A percentile compares a stretch with the other conserved stretches of the same genome.
Conservation (phyloP, 768 basidiomycete species). For the Rhodotorula toruloides region DNA sequence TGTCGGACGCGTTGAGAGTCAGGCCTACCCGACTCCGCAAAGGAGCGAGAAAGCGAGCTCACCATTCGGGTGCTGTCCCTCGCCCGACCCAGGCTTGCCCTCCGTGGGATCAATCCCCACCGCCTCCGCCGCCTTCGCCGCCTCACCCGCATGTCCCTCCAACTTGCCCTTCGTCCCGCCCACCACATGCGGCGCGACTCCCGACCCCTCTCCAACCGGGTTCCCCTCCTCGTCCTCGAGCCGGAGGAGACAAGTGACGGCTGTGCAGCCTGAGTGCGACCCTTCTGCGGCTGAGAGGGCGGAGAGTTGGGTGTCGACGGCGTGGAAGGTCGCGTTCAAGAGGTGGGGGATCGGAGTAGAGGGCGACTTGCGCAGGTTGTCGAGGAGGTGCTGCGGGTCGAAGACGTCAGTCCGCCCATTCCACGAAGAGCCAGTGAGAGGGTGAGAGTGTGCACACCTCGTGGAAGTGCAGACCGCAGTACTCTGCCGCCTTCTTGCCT, state of each 20-base stretch:
- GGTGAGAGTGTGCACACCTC: slow-evolving; percentile 53
- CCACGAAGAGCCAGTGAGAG: no score
- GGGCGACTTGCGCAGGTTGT: slow-evolving; percentile 57
- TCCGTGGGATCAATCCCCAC: slow-evolving; percentile 19
- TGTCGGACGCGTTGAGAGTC: neutral
- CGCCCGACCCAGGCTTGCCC: slow-evolving; percentile 8
- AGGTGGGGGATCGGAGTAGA: slow-evolving; percentile 69
- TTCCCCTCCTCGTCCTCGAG: slow-evolving; percentile 71
- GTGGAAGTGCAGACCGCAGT: slow-evolving; percentile 96
- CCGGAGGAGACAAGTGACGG: slow-evolving; percentile 89
- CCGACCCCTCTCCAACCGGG: slow-evolving; percentile 24
- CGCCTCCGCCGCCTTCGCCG: slow-evolving; percentile 13
- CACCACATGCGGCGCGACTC: slow-evolving; percentile 15
- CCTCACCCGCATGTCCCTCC: slow-evolving; percentile 11
- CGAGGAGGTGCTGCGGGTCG: slow-evolving; percentile 57
- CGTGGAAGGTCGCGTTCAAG: slow-evolving; percentile 89
- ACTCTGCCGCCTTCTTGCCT: slow-evolving; percentile 96
- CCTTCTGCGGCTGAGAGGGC: slow-evolving; percentile 79
- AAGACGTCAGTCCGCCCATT: neutral
- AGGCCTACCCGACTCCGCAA: no score
- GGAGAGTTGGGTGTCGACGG: slow-evolving; percentile 77
- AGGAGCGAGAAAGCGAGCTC: neutral
- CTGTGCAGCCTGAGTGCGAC: slow-evolving; percentile 85
- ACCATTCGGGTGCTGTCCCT: neutral
- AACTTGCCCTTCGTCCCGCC: neutral